A percentile compares a stretch with the other conserved stretches of the same genome.
Conservation (phyloP, 495 filamentous ascomycete genomes). For the Trichoderma parareesei region DNA sequence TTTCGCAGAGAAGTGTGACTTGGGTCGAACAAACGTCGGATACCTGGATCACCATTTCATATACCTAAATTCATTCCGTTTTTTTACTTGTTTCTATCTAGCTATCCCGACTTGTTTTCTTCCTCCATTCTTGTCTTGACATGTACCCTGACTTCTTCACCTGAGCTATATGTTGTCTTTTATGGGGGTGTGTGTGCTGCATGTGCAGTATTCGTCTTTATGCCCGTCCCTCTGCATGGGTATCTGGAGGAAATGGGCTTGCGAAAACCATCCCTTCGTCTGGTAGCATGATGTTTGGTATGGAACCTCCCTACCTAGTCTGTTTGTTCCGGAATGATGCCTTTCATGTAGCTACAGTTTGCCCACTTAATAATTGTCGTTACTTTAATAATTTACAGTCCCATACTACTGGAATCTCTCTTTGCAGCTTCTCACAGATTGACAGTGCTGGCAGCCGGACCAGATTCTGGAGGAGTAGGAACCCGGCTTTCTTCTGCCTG, state of each 20-base stretch:
- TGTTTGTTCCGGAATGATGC: not conserved
- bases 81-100: not conserved
- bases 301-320: not conserved
- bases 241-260: not conserved
- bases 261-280: not conserved
- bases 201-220: not conserved
- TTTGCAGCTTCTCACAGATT: not conserved
- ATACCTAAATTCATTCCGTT: slow-evolving; percentile 10
- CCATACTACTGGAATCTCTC: no score
- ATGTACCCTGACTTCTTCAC: not conserved
- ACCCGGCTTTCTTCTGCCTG: not conserved
- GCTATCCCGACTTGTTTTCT: not conserved
- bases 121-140: not conserved
- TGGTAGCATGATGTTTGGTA: not conserved
- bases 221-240: no score
- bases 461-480: not conserved
- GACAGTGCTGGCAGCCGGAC: not conserved
- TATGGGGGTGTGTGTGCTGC: not conserved
- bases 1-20: slow-evolving; percentile 9
- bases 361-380: not conserved
- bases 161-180: not conserved
- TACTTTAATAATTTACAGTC: not conserved
- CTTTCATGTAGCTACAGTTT: not conserved
- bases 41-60: slow-evolving; percentile 11
- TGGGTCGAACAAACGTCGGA: slow-evolving; percentile 9